Base-by-base conservation (phyloP, 208 protist species). In the Trypanosoma lewisi region DNA sequence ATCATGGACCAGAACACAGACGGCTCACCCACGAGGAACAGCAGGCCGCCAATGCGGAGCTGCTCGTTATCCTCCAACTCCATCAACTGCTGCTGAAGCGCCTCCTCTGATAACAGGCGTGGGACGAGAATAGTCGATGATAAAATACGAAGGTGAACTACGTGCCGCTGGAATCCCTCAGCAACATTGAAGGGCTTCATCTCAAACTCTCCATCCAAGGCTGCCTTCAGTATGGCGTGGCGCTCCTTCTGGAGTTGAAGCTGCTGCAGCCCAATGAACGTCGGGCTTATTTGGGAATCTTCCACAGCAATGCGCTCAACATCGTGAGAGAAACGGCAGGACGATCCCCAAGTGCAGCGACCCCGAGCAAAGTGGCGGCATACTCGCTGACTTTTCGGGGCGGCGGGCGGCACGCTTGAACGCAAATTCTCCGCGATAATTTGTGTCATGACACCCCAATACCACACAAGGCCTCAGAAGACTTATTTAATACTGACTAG, bases 311-410 rank as follows among this genome's bases (percentile, higher is more conserved):
- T 21, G 6, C 63, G 55, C 12, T 68, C 55, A 1, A 67, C 63
- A 28, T 77, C 71, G 39, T 81, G 75, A 6, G 63, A 81, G 33
- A 81, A 81, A 27, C 75, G 61, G 55, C 75, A 81, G 1, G 67
- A 68, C 19, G 60, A 45, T 34, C 75, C 75, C 75, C 75, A 81
- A 14, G 75, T 81, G 49, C 75, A 81, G 19, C 75, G 75, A 8
- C 75, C 75, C 19, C 70, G 51, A 47, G 74, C 62, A 57, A 81
- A 81, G 47, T 81, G 75, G 12, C 75, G 68, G 44, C 75, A 81
- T 28, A 81, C 71, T 9, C 71, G 71, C 58, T 70, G 63, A 25
- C 44, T 70, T 37, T 72, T 77, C 23, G 58, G 37, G 12, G 57
- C 57, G 4, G 70, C 45, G 23, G 67, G 53, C 11, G 67, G 51